phyloP scores from a whole-genome alignment of 768 basidiomycete species.

The Lanmaoa rubissima region DNA sequence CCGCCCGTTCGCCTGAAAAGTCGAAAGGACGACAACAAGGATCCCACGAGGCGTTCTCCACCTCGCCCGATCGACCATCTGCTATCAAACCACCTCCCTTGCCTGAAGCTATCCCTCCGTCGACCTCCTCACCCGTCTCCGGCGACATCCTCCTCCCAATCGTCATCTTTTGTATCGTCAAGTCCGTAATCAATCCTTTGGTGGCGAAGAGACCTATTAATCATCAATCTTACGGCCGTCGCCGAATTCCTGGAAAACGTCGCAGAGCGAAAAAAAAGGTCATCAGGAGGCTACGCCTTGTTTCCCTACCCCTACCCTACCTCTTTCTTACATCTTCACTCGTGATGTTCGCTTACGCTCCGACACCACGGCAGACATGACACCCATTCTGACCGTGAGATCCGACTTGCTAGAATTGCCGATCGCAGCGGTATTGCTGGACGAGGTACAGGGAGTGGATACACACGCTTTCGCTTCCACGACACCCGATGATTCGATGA shows the following conservation, averaged over 20 bases:
- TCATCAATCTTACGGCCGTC: constrained; percentile 92
- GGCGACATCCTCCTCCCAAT: too few species aligned
- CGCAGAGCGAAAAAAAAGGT: constrained; percentile 63
- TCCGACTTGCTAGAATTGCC: too few species aligned
- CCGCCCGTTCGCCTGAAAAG: constrained; percentile 70
- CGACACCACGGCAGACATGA: too few species aligned
- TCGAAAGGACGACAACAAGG: constrained; percentile 38
- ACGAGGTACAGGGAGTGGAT: too few species aligned
- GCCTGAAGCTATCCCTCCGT: constrained; percentile 10
- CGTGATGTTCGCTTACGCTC: too few species aligned
- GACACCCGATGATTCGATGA: too few species aligned
- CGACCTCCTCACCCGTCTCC: constrained; percentile 59
- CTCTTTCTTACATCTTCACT: too few species aligned
- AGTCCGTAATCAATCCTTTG: constrained; percentile 42
- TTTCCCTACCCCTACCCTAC: too few species aligned
- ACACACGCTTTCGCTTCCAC: too few species aligned
- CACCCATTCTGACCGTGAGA: too few species aligned
- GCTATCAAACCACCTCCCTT: constrained; percentile 2
- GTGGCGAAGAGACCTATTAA: constrained; percentile 87
- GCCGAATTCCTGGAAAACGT: constrained; percentile 96
- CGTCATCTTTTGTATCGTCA: too few species aligned
- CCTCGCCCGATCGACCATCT: constrained; percentile 1
- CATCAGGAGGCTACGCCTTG: constrained; percentile 46
- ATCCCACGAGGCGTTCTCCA: neutral
- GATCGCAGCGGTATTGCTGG: too few species aligned